Evolutionary conservation across 169 alveolate species (phyloP), one percentile per base, ranked within the genome.

Genomic region (Cryptosporidium parvum): DNA sequence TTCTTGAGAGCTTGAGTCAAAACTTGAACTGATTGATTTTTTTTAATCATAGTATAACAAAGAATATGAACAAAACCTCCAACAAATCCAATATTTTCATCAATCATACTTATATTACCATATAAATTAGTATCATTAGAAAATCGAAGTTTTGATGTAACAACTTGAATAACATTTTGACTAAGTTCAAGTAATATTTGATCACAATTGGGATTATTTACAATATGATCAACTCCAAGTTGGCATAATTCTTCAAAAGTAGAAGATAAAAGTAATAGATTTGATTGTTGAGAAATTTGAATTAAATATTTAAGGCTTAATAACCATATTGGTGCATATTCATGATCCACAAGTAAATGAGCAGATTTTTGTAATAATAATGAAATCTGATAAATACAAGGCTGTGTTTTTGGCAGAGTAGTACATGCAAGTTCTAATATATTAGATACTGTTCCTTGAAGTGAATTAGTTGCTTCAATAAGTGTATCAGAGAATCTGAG

Each of bases 11-110:
- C 39, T 31, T 80, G 26, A 26, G 89, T 42, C 33, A 80, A 29
- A 4, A 26, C 67, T 35, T 59, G 52, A 10, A 62, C 14, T 18
- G 68, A 18, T 26, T 80, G 42, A 45, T 80, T 56, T 18, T 45
- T 80, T 5, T 65, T 61, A 21, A 62, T 42, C 89, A 80, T 80
- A 26, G 89, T 80, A 37, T 80, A 80, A 80, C 80, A 80, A 10
- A 80, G 45, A 3, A 59, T 44, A 62, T 80, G 67, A 23, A 67
- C 58, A 42, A 37, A 31, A 12, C 89, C 89, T 39, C 89, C 89
- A 58, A 80, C 75, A 42, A 61, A 80, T 7, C 89, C 89, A 80
- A 80, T 80, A 44, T 80, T 80, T 21, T 80, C 89, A 45, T 80
- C 89, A 48, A 80, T 80, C 42, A 59, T 80, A 48, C 89, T 65